Percentiles rank a stretch among this genome's conserved stretches.
Conservation (phyloP, 2,329 filamentous ascomycete genomes). For the Curvularia sp. region DNA sequence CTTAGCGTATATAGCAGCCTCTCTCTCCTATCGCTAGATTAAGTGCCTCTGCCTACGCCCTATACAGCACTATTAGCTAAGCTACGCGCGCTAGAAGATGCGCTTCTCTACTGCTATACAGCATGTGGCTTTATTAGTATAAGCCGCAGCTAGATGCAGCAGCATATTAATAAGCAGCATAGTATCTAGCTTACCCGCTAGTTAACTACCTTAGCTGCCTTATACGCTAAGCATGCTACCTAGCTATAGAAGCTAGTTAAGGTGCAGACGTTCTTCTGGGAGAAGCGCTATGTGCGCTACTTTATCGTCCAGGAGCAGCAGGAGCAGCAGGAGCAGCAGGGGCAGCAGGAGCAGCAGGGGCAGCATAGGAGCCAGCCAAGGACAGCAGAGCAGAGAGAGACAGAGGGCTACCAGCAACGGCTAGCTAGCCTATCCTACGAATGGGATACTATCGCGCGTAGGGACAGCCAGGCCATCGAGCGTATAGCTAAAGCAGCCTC, state of each 20-base stretch:
- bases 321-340: conserved; percentile 33
- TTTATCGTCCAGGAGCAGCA: conserved; percentile 20
- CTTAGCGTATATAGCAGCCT: not conserved
- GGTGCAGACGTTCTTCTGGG: conserved; percentile 6
- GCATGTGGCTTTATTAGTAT: not conserved
- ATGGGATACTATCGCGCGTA: not conserved
- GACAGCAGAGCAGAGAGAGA: no score
- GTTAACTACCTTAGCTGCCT: not conserved
- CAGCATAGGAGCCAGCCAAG: no score
- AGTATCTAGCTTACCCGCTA: conserved; percentile 1
- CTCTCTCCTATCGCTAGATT: not conserved
- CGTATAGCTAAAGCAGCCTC: not conserved
- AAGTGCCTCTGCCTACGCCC: not conserved
- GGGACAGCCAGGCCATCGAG: not conserved
- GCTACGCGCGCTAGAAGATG: not conserved
- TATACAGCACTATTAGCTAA: not conserved
- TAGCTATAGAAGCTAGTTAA: conserved; percentile 7
- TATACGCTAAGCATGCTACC: conserved; percentile 1
- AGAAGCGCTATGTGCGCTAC: not conserved
- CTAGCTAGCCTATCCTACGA: no score
- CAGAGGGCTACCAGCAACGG: not conserved
- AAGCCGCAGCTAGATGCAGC: not conserved
- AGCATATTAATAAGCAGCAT: not conserved
- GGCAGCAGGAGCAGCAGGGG: conserved; percentile 33
- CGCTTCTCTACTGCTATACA: not conserved